A percentile compares a stretch with the other conserved stretches of the same genome.
phyloP scores from a whole-genome alignment of 768 basidiomycete genomes.

The Termitomyces sp. region DNA sequence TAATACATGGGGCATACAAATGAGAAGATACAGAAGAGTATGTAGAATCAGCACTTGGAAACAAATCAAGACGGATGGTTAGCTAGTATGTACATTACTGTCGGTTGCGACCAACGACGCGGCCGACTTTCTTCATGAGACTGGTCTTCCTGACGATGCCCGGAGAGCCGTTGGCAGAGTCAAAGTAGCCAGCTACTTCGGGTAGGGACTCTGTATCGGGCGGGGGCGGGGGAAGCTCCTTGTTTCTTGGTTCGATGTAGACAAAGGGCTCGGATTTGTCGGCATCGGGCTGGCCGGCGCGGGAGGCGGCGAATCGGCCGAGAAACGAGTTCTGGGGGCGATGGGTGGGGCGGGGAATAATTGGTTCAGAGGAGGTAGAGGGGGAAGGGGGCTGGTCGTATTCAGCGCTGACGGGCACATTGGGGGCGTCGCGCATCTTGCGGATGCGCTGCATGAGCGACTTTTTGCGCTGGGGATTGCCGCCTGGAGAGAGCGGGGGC shows the following conservation, averaged over 20 bases:
- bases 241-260: conserved; percentile 57
- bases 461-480: conserved; percentile 63
- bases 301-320: conserved; percentile 50
- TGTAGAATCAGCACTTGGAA: not conserved
- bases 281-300: conserved; percentile 10
- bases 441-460: conserved; percentile 86
- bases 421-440: conserved; percentile 83
- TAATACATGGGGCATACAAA: conserved; percentile 11
- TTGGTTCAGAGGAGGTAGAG: conserved; percentile 27
- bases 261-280: conserved; percentile 55
- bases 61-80: not conserved
- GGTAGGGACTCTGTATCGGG: conserved; percentile 18
- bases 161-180: conserved; percentile 30
- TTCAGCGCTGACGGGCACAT: conserved; percentile 60
- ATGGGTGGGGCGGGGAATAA: conserved; percentile 55
- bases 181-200: conserved; percentile 45
- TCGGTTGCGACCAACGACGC: conserved; percentile 56
- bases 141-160: conserved; percentile 69
- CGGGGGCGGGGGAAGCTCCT: conserved; percentile 47
- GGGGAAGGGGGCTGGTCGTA: conserved; percentile 36
- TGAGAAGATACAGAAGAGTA: not conserved
- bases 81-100: conserved; percentile 18
- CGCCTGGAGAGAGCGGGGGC: conserved; percentile 39
- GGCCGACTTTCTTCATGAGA: conserved; percentile 74
- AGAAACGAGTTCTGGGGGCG: conserved; percentile 70